Evolutionary conservation across 805 yeast species (phyloP), one percentile per base, ranked within the genome.

Genomic region (Hanseniaspora meyeri): DNA sequence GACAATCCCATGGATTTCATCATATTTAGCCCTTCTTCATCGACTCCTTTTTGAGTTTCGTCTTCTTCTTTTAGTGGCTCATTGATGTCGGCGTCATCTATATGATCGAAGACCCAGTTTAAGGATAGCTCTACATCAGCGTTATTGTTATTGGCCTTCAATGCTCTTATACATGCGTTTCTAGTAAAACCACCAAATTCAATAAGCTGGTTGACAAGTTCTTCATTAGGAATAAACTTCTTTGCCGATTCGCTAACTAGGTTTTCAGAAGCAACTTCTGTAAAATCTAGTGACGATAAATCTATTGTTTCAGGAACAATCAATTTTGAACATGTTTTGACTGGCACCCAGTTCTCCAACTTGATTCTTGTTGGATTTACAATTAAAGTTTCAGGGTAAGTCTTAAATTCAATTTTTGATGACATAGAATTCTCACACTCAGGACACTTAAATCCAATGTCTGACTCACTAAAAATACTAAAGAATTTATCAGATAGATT

Each of bases 71-170:
- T 69, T 27, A 85, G 74, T 1, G 87, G 84, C 7, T 70, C 80
- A 66, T 90, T 95, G 46, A 90, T 77, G 63, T 79, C 85, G 1
- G 82, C 66, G 66, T 87, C 96, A 27, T 90, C 97, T 83, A 88
- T 80, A 64, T 90, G 95, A 20, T 77, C 85, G 64, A 93, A 83
- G 6, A 93, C 66, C 95, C 97, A 87, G 62, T 87, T 86, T 85
- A 86, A 82, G 0, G 97, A 96, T 6, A 75, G 75, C 60, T 91
- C 97, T 0, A 72, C 64, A 43, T 68, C 62, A 0, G 66, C 60
- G 0, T 68, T 61, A 62, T 89, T 89, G 0, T 88, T 91, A 0
- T 95, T 87, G 20, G 78, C 70, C 62, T 74, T 83, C 38, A 91
- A 72, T 0, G 91, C 96, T 62, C 82, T 79, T 34, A 73, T 72